These are phyloP conservation scores for Echium plantagineum DNA, from an alignment of 257 asterid genomes.

Conservation along the genomic window DNA sequence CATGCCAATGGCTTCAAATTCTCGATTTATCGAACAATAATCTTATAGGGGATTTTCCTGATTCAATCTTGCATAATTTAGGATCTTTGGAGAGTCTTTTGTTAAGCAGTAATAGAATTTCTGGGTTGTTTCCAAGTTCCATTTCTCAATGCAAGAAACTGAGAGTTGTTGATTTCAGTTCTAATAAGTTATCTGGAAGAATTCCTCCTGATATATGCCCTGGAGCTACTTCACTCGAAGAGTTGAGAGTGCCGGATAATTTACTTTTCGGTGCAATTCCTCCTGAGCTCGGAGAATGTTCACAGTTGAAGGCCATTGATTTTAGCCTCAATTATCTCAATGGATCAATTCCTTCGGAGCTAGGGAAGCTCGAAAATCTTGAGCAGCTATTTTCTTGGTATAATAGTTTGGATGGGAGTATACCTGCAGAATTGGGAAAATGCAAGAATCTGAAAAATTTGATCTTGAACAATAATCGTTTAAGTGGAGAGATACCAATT, in stretches of 20 bases:
- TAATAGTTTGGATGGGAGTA: slow-evolving; percentile 61
- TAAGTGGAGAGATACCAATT: slow-evolving; percentile 57
- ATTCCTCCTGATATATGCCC: slow-evolving; percentile 75
- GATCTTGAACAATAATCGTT: slow-evolving; percentile 66
- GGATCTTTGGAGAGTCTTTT: slow-evolving; percentile 52
- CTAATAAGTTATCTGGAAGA: slow-evolving; percentile 51
- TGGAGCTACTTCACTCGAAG: slow-evolving; percentile 59
- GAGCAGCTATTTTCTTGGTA: slow-evolving; percentile 95
- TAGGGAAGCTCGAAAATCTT: slow-evolving; percentile 62
- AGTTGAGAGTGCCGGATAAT: slow-evolving; percentile 73
- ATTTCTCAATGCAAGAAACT: slow-evolving; percentile 63
- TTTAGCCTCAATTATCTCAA: slow-evolving; percentile 78
- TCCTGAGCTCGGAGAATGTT: slow-evolving; percentile 46
- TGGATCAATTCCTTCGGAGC: slow-evolving; percentile 67
- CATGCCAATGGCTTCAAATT: slow-evolving; percentile 50
- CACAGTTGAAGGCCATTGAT: slow-evolving; percentile 60
- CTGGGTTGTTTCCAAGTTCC: slow-evolving; percentile 64
- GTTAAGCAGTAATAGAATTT: slow-evolving; percentile 48
- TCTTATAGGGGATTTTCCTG: slow-evolving; percentile 67
- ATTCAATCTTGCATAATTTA: slow-evolving; percentile 38
- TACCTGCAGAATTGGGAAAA: slow-evolving; percentile 70
- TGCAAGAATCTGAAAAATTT: slow-evolving; percentile 82
- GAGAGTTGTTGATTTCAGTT: slow-evolving; percentile 57
- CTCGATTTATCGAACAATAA: slow-evolving; percentile 70
- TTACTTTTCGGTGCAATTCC: slow-evolving; percentile 59